Evolutionary conservation across 306 rosid genomes (phyloP).

Genomic region (Clitoria ternatea): DNA sequence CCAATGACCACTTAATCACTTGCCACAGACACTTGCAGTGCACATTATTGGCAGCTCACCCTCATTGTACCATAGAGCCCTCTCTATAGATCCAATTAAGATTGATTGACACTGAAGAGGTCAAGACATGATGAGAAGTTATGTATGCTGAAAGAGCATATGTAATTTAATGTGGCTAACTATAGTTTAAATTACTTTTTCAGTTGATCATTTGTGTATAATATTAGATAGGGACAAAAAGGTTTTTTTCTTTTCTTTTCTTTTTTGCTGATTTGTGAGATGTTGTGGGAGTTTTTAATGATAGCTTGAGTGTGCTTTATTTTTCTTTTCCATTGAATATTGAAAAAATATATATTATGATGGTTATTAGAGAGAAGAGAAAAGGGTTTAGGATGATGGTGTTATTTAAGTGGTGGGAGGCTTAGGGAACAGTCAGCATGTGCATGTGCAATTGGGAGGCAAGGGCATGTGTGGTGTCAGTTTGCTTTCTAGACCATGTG

Average conservation of each 20-base stretch:
- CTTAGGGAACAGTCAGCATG: slow-evolving; percentile 63
- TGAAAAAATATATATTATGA: too few species aligned
- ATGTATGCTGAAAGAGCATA: slow-evolving; percentile 34
- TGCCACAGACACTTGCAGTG: slow-evolving; percentile 91
- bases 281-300: slow-evolving; percentile 36
- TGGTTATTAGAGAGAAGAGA: slow-evolving; percentile 6
- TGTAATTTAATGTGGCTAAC: slow-evolving; percentile 59
- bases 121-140: slow-evolving; percentile 13
- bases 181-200: slow-evolving; percentile 29
- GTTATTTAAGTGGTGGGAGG: slow-evolving; percentile 35
- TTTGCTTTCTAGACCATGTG: slow-evolving; percentile 77
- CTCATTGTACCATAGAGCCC: slow-evolving; percentile 24
- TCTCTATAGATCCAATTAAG: slow-evolving; percentile 28
- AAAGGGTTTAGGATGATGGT: slow-evolving; percentile 25
- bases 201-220: slow-evolving; percentile 47
- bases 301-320: slow-evolving; percentile 39
- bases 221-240: slow-evolving; percentile 28
- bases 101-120: slow-evolving; percentile 23
- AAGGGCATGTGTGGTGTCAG: slow-evolving; percentile 92
- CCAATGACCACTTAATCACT: slow-evolving; percentile 82
- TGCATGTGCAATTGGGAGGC: slow-evolving; percentile 68
- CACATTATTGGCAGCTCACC: slow-evolving; percentile 41
- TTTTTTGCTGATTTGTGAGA: slow-evolving; percentile 45
- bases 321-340: too few species aligned
- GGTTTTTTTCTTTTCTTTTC: too few species aligned